A percentile compares a stretch with the other conserved stretches of the same genome.
These are phyloP conservation scores for Amoeboaphelidium occidentale DNA, from an alignment of 371 early-diverging fungal species.

Conservation along the genomic window DNA sequence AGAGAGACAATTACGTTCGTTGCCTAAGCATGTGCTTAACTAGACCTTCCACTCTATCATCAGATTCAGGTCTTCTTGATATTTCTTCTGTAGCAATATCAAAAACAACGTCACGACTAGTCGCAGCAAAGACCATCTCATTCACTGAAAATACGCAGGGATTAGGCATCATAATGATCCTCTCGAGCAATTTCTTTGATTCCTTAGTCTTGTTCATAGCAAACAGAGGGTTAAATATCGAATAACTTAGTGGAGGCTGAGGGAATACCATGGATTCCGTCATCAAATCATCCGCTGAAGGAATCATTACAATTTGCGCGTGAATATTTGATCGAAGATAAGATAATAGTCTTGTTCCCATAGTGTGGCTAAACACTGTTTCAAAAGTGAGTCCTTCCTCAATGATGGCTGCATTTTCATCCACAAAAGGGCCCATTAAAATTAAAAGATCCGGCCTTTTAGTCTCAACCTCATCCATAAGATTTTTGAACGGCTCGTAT, in stretches of 20 bases:
- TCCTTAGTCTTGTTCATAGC: not conserved
- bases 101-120: not conserved
- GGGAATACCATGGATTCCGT: not conserved
- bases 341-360: not conserved
- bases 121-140: not conserved
- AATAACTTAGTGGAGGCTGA: not conserved
- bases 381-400: not conserved
- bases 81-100: not conserved
- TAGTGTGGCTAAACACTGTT: not conserved
- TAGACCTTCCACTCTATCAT: not conserved
- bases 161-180: not conserved
- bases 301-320: not conserved
- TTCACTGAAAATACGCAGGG: not conserved
- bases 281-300: not conserved
- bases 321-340: not conserved
- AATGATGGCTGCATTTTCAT: not conserved
- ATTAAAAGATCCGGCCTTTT: too few relatives aligned
- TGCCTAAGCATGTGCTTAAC: not conserved
- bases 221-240: not conserved
- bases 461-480: too few relatives aligned
- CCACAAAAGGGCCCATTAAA: not conserved
- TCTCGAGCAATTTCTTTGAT: not conserved
- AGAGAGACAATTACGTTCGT: not conserved
- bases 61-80: not conserved
- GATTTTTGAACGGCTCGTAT: not conserved